phyloP scores from a whole-genome alignment of 345 rosid species.

The Zanthoxylum bungeanum region DNA sequence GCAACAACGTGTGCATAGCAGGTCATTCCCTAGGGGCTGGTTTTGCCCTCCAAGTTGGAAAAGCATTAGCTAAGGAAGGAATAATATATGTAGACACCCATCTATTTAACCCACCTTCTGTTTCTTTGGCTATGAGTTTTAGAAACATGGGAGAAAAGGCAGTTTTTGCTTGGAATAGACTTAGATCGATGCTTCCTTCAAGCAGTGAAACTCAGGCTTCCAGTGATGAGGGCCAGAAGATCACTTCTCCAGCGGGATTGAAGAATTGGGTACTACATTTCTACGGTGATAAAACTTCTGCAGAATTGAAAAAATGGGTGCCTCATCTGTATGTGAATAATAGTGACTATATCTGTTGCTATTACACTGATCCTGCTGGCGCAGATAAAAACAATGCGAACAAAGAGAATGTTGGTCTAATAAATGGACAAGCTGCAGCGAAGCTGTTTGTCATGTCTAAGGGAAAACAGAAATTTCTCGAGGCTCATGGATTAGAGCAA shows the following conservation, averaged over 20 bases:
- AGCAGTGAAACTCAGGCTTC: constrained; percentile 19
- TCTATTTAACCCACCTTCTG: constrained; percentile 91
- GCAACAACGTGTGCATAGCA: constrained; percentile 72
- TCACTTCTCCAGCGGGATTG: constrained; percentile 34
- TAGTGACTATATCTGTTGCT: constrained; percentile 88
- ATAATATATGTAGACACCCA: constrained; percentile 72
- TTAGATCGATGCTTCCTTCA: constrained; percentile 78
- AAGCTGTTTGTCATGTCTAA: constrained; percentile 91
- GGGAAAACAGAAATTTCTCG: constrained; percentile 89
- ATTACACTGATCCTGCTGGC: constrained; percentile 59
- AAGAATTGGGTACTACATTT: constrained; percentile 59
- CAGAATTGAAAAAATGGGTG: constrained; percentile 66
- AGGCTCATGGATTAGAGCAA: constrained; percentile 94
- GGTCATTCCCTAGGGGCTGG: constrained; percentile 98
- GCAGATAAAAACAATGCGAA: constrained; percentile 26
- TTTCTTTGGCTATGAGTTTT: constrained; percentile 89
- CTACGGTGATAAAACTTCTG: constrained; percentile 37
- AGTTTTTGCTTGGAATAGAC: constrained; percentile 65
- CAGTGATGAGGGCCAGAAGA: constrained; percentile 22
- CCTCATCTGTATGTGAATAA: constrained; percentile 89
- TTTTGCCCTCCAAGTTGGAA: constrained; percentile 94
- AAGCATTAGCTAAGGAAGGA: constrained; percentile 83
- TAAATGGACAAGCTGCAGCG: constrained; percentile 52
- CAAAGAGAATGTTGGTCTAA: constrained; percentile 50
- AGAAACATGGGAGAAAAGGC: constrained; percentile 84